Percentiles rank a stretch among this genome's conserved stretches.
Conservation (phyloP, 352 stramenopile genomes). For the Globisporangium carolinianum region DNA sequence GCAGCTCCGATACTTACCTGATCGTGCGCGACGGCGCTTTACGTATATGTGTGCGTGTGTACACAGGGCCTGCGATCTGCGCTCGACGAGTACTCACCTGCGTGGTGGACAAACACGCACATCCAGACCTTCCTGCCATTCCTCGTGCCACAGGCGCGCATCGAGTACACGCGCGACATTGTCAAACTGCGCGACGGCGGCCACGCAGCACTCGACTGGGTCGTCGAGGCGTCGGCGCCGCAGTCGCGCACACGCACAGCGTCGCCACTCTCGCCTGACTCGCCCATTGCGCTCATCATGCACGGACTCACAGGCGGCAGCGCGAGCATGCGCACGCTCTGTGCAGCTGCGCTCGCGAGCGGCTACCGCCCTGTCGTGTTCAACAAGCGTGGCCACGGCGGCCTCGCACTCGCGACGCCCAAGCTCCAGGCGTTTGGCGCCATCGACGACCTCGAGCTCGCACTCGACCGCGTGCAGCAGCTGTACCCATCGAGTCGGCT, state of each 20-base stretch:
- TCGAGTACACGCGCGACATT: constrained; percentile 59
- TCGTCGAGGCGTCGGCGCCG: constrained; percentile 23
- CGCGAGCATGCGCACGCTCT: constrained; percentile 51
- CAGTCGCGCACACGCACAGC: neutral
- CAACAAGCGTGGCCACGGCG: constrained; percentile 79
- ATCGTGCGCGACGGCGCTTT: neutral
- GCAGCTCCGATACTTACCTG: neutral
- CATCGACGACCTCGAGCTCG: constrained; percentile 45
- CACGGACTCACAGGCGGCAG: constrained; percentile 68
- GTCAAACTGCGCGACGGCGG: constrained; percentile 52
- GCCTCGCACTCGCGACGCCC: constrained; percentile 47
- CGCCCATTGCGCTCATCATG: constrained; percentile 58
- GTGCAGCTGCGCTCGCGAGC: constrained; percentile 42
- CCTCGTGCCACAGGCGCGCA: constrained; percentile 41
- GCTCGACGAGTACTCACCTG: constrained; percentile 51
- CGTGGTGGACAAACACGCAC: constrained; percentile 75
- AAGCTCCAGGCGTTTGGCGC: constrained; percentile 71
- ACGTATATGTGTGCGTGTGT: too few relatives aligned
- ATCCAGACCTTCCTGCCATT: constrained; percentile 71
- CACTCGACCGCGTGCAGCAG: constrained; percentile 41
- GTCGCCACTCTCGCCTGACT: constrained; percentile 12
- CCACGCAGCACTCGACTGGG: constrained; percentile 67
- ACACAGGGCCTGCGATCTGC: constrained; percentile 34
- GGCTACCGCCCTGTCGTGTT: constrained; percentile 79
- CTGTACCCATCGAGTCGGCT: constrained; percentile 39